A percentile compares a stretch with the other conserved stretches of the same genome.
Evolutionary conservation across 768 basidiomycete species (phyloP).

Genomic region (Amanita pallidorosea): DNA sequence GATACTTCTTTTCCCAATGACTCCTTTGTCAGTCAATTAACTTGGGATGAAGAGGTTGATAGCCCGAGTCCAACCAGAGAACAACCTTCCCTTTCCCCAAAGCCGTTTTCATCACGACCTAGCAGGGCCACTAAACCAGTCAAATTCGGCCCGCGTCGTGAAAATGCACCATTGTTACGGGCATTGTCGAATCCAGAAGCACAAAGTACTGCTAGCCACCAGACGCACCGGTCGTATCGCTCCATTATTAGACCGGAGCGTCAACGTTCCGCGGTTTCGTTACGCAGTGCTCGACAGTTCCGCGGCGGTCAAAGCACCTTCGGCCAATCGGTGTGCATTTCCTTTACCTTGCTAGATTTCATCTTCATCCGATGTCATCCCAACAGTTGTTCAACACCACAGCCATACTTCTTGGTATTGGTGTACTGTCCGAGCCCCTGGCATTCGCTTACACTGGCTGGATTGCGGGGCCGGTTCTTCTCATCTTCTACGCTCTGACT

Average conservation of each 20-base stretch:
- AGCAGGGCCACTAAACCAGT: neutral
- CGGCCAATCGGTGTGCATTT: slow-evolving; percentile 50
- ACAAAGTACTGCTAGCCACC: slow-evolving; percentile 6
- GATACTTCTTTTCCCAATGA: slow-evolving; percentile 10
- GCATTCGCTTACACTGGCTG: slow-evolving; percentile 92
- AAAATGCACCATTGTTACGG: slow-evolving; percentile 29
- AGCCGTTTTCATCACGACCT: neutral
- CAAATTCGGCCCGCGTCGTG: slow-evolving; percentile 8
- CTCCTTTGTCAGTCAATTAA: slow-evolving; percentile 17
- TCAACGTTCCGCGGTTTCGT: slow-evolving; percentile 22
- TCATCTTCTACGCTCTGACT: slow-evolving; percentile 66
- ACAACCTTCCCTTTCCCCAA: neutral
- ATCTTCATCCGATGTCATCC: slow-evolving; percentile 3
- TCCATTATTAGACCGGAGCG: slow-evolving; percentile 13
- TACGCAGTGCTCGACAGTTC: slow-evolving; percentile 17
- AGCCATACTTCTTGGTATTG: slow-evolving; percentile 79
- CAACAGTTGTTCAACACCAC: slow-evolving; percentile 79
- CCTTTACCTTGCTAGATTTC: neutral
- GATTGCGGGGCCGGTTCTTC: slow-evolving; percentile 63
- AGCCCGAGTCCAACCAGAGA: neutral
- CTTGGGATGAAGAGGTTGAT: slow-evolving; percentile 23
- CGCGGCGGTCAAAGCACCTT: slow-evolving; percentile 56
- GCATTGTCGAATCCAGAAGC: neutral
- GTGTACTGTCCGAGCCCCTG: slow-evolving; percentile 81
- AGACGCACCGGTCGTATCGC: slow-evolving; percentile 6